These are phyloP conservation scores for Pichia sp. DNA, from an alignment of 1,139 yeast genomes.

Conservation along the genomic window DNA sequence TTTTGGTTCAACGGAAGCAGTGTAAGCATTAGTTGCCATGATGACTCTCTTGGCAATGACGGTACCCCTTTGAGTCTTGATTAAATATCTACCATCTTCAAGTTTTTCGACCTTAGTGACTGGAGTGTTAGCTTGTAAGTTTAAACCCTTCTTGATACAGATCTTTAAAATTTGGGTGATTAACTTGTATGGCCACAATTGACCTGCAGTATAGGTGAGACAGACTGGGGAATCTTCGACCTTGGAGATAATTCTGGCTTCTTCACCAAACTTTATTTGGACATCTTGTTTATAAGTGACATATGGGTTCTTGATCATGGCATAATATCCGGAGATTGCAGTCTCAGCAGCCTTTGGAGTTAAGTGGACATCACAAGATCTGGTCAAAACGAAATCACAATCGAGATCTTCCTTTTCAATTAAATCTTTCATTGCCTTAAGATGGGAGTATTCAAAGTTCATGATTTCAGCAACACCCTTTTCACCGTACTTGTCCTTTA, in stretches of 20 bases:
- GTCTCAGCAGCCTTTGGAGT: conserved; percentile 18
- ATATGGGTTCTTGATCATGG: conserved; percentile 25
- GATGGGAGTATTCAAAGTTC: conserved; percentile 35
- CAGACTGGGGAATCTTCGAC: conserved; percentile 34
- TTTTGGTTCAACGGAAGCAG: conserved; percentile 32
- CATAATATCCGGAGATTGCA: conserved; percentile 25
- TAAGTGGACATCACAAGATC: conserved; percentile 38
- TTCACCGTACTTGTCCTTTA: conserved; percentile 27
- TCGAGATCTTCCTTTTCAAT: conserved; percentile 36
- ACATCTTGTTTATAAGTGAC: conserved; percentile 20
- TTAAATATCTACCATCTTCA: conserved; percentile 26
- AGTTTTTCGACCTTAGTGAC: conserved; percentile 12
- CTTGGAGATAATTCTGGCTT: conserved; percentile 26
- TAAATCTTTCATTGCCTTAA: conserved; percentile 30
- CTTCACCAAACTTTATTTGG: conserved; percentile 26
- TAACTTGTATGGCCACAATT: conserved; percentile 42
- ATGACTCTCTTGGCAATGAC: conserved; percentile 35
- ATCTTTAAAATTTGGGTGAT: conserved; percentile 34
- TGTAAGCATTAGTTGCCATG: conserved; percentile 41
- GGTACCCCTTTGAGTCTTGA: conserved; percentile 35
- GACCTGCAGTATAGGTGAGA: conserved; percentile 39
- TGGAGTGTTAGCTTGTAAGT: conserved; percentile 41
- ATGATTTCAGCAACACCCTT: conserved; percentile 35
- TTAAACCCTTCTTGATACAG: conserved; percentile 34
- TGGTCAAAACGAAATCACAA: conserved; percentile 37